Evolutionary conservation across 2,329 filamentous ascomycete genomes (phyloP).

Genomic region (Pseudocercospora vitis): DNA sequence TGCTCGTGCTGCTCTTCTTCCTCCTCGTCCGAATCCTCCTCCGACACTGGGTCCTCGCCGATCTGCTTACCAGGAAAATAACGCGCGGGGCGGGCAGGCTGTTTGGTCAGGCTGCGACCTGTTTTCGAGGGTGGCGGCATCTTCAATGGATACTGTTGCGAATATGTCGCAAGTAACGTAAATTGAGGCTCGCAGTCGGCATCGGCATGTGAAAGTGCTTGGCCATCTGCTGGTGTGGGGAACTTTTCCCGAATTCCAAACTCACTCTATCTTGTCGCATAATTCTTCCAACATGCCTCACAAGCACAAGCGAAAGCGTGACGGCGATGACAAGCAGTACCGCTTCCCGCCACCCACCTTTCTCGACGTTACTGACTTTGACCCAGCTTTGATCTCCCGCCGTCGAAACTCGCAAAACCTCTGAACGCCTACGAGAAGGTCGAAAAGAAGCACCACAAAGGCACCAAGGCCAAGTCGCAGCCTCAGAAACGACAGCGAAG

Average conservation of each 20-base stretch:
- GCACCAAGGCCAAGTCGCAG: constrained; percentile 14
- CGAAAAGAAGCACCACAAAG: constrained; percentile 30
- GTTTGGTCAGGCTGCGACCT: constrained; percentile 77
- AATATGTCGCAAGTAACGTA: neutral
- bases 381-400: constrained; percentile 59
- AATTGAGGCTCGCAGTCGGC: neutral
- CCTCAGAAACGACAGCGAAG: constrained; percentile 33
- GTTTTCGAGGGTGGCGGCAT: constrained; percentile 63
- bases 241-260: neutral
- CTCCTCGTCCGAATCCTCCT: constrained; percentile 50
- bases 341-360: neutral
- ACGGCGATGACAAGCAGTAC: constrained; percentile 40
- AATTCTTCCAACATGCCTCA: constrained; percentile 28
- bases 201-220: constrained; percentile 15
- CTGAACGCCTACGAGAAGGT: constrained; percentile 55
- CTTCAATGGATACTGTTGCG: constrained; percentile 19
- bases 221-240: constrained; percentile 10
- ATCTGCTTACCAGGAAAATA: constrained; percentile 81
- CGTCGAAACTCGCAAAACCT: constrained; percentile 58
- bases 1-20: constrained; percentile 50
- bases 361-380: constrained; percentile 46
- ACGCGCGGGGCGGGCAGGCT: constrained; percentile 75
- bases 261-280: constrained; percentile 6
- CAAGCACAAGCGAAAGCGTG: constrained; percentile 37
- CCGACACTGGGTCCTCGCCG: constrained; percentile 49